Evolutionary conservation across 2,329 filamentous ascomycete species (phyloP).

Genomic region (Camptophora hylomeconis): DNA sequence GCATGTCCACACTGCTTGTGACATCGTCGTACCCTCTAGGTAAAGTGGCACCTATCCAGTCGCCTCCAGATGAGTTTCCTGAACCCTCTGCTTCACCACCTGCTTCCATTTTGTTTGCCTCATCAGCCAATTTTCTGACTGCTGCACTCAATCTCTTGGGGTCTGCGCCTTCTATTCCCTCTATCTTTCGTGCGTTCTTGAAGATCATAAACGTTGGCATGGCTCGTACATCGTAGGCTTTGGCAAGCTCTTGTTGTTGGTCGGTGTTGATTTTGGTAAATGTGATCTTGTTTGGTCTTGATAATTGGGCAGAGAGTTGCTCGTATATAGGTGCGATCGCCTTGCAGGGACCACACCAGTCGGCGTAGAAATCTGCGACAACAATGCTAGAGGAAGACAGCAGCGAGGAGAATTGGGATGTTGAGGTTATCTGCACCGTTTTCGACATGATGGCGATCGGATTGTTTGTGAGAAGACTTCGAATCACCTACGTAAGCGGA

Average conservation of each 20-base stretch:
- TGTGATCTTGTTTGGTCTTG: constrained; percentile 57
- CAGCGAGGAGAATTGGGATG: constrained; percentile 53
- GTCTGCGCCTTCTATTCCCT: constrained; percentile 64
- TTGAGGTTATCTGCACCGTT: constrained; percentile 45
- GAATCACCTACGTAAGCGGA: too few species aligned
- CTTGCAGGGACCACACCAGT: constrained; percentile 77
- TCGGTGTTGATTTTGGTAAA: constrained; percentile 86
- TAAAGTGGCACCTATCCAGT: constrained; percentile 62
- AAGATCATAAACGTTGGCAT: constrained; percentile 93
- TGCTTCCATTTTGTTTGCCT: constrained; percentile 39
- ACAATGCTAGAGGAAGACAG: constrained; percentile 65
- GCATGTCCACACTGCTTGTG: constrained; percentile 65
- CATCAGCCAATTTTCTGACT: constrained; percentile 56
- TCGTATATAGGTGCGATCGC: constrained; percentile 74
- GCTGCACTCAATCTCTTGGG: constrained; percentile 55
- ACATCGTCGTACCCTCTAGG: constrained; percentile 76
- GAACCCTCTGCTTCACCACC: constrained; percentile 29
- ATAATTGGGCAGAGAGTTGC: constrained; percentile 56
- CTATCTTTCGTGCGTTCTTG: constrained; percentile 53
- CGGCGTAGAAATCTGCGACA: constrained; percentile 80
- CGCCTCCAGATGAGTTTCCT: constrained; percentile 28
- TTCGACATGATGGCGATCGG: constrained; percentile 28
- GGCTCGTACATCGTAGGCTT: constrained; percentile 58
- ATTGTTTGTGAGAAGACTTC: too few species aligned
- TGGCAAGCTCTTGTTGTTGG: constrained; percentile 57